Conservation (phyloP, 163 green algal species). For the Chlorella variabilis region DNA sequence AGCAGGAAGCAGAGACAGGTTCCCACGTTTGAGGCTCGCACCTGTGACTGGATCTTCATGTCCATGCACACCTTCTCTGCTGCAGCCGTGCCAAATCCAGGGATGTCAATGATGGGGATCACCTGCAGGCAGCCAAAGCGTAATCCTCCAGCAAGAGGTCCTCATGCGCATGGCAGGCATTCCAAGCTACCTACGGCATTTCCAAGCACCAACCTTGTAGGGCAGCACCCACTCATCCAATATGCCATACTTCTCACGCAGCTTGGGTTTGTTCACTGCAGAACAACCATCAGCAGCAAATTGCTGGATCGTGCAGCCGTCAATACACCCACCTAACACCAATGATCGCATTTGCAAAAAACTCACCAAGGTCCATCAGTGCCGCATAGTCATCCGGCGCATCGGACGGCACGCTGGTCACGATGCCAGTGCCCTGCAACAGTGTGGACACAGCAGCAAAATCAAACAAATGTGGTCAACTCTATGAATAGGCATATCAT, state of each 20-base stretch:
- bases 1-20: too few relatives aligned
- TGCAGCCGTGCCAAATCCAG: slow-evolving; percentile 86
- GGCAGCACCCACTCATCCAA: slow-evolving; percentile 95
- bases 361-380: slow-evolving; percentile 70
- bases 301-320: background rate
- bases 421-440: slow-evolving; percentile 87
- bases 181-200: too few relatives aligned
- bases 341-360: background rate
- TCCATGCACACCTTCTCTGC: slow-evolving; percentile 87
- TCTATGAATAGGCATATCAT: too few relatives aligned
- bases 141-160: too few relatives aligned
- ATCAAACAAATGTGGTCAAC: slow-evolving; percentile 15
- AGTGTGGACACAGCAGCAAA: slow-evolving; percentile 25
- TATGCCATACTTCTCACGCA: slow-evolving; percentile 95
- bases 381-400: slow-evolving; percentile 96
- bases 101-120: slow-evolving; percentile 98
- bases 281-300: background rate
- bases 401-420: slow-evolving; percentile 95
- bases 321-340: too few relatives aligned
- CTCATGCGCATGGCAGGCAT: too few relatives aligned
- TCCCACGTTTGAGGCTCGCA: too few relatives aligned
- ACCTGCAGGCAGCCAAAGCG: slow-evolving; percentile 57
- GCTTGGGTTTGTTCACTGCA: slow-evolving; percentile 87
- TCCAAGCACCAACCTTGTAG: slow-evolving; percentile 79
- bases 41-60: slow-evolving; percentile 93